Conservation (phyloP, 345 rosid species). For the Salix caprea region DNA sequence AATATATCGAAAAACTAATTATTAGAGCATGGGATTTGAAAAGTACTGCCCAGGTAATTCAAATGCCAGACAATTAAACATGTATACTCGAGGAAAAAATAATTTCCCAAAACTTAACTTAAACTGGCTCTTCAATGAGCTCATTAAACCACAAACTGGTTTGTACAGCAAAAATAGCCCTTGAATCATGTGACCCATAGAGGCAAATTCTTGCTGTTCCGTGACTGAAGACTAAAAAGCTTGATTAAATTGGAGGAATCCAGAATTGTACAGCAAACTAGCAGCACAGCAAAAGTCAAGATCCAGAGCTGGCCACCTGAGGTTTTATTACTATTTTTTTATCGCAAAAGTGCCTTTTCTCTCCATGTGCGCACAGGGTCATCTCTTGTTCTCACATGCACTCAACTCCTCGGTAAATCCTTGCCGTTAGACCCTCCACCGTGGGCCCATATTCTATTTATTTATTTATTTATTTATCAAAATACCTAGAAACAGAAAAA, state of each 20-base stretch:
- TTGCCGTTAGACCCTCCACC: not conserved
- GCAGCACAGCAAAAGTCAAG: constrained; percentile 3
- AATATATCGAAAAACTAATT: no score
- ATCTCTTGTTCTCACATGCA: not conserved
- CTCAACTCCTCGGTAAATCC: not conserved
- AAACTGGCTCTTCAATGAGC: no score
- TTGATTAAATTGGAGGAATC: not conserved
- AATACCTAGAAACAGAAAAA: no score
- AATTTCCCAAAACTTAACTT: no score
- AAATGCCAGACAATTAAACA: no score
- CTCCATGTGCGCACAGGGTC: constrained; percentile 6
- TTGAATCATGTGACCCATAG: not conserved
- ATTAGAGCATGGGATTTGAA: no score
- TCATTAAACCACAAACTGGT: not conserved
- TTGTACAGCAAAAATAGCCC: no score
- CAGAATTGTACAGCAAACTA: not conserved
- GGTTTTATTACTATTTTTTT: not conserved
- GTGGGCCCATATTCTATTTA: not conserved
- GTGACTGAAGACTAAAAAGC: not conserved
- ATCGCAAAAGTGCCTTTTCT: not conserved
- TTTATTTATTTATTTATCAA: not conserved
- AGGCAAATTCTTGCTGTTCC: not conserved
- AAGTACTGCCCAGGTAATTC: no score
- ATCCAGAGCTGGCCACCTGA: constrained; percentile 3
- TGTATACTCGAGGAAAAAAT: no score